Evolutionary conservation across 805 yeast genomes (phyloP), one percentile per base, ranked within the genome.

Genomic region (Vanderwaltozyma verrucispora): DNA sequence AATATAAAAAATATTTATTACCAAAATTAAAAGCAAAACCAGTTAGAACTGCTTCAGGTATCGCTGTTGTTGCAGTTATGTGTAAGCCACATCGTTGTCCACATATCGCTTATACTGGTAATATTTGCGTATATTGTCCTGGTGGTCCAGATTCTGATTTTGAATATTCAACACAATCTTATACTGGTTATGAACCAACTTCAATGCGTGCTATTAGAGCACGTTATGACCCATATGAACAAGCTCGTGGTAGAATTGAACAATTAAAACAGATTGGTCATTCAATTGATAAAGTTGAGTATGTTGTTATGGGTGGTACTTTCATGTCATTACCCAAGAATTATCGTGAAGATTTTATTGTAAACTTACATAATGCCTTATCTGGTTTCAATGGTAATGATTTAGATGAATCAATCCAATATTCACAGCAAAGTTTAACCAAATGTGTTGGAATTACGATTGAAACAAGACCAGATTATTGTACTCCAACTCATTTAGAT

Each of bases 131-230:
- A 11, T 92, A 83, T 59, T 92, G 98, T 65, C 98, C 98, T 5
- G 98, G 98, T 42, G 98, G 98, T 2, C 98, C 98, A 3, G 98
- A 92, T 59, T 81, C 94, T 1, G 98, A 92, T 63, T 92, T 92
- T 56, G 98, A 92, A 59, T 92, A 92, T 62, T 85, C 96, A 1
- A 92, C 98, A 3, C 98, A 92, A 63, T 87, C 96, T 4, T 92
- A 92, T 55, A 92, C 98, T 0, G 98, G 98, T 28, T 92, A 92
- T 56, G 98, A 92, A 60, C 98, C 98, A 8, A 92, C 98, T 0
- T 87, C 96, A 1, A 92, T 92, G 98, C 73, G 98, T 52, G 98
- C 98, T n/a, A 92, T 92, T 44, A 71, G 98, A 50, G 98, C 98
- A 0, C 75, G 98, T 52, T 92, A 92, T 56, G 98, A 92, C 59